Evolutionary conservation across 441 rosid species (phyloP), one percentile per base, ranked within the genome.

Genomic region (Brassica hybrid): DNA sequence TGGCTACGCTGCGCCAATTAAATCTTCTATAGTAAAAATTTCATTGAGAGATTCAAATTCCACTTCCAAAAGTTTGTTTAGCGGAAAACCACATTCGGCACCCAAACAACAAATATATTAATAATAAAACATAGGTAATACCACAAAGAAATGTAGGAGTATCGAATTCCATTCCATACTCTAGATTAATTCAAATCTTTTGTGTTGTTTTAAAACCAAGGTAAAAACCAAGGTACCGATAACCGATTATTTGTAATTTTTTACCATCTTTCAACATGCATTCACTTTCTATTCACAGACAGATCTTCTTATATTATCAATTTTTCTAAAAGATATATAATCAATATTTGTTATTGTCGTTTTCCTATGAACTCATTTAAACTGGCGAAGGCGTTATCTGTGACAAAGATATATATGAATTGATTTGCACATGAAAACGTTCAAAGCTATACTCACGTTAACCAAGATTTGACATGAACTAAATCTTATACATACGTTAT

Each of bases 51-150:
- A 73, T 67, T 65, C 16, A 69, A 69, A 79, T 64, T 79, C 71
- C 73, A 78, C 52, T 27, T 60, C 80, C 34, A 68, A 75, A 73
- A 66, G 67, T 54, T 57, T 73, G 17, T 23, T 67, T 74, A 62
- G 52, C 73, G 78, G 75, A 19, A 68, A 61, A 73, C 65, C 73
- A 78, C 81, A 72, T 38, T 73, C 36, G 14, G n/a, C 66, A 73
- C 56, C 64, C 67, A 45, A 63, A 25, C 45, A 4, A 52, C 10
- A 73, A 23, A 9, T 61, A 50, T 59, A 76, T 32, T 45, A 62
- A 21, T 27, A 27, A 9, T 25, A 69, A 45, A 19, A 3, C 13
- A 30, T 69, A 65, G 76, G 60, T 43, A 56, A 19, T 65, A 65
- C 76, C 79, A 75, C 79, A 32, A 23, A 58, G 19, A 9, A 2